A percentile compares a stretch with the other conserved stretches of the same genome.
These are phyloP conservation scores for Penicillium maclennaniae DNA, from an alignment of 495 filamentous ascomycete genomes.

Conservation along the genomic window DNA sequence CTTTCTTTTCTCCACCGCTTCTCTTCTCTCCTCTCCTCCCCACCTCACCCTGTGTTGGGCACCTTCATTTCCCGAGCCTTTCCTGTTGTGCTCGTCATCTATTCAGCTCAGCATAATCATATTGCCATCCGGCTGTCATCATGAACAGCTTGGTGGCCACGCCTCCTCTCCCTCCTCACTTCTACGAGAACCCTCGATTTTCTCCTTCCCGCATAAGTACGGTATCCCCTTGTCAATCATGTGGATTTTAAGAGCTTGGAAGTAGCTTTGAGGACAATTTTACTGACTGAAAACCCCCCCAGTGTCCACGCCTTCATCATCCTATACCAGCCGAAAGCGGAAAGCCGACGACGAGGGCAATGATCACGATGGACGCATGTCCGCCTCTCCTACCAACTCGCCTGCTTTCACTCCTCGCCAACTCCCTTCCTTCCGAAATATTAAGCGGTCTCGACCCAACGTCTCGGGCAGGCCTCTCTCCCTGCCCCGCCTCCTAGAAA, in stretches of 20 bases:
- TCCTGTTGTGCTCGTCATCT: conserved; percentile 9
- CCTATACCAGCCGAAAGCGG: conserved; percentile 66
- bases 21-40: conserved; percentile 40
- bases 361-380: conserved; percentile 76
- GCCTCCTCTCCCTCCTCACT: conserved; percentile 72
- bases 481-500: conserved; percentile 83
- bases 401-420: conserved; percentile 66
- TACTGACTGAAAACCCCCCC: conserved; percentile 19
- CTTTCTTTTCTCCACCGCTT: conserved; percentile 38
- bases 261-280: neutral
- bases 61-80: conserved; percentile 30
- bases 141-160: conserved; percentile 63
- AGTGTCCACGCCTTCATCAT: conserved; percentile 55
- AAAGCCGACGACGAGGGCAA: conserved; percentile 78
- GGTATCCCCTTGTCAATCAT: conserved; percentile 10
- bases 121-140: conserved; percentile 42
- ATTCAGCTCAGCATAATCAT: conserved; percentile 8
- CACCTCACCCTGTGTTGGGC: conserved; percentile 35
- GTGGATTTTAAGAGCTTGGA: neutral
- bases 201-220: conserved; percentile 70
- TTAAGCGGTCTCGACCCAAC: conserved; percentile 64
- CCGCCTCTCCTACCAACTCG: conserved; percentile 74
- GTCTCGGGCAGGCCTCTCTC: conserved; percentile 73
- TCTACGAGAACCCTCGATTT: conserved; percentile 65
- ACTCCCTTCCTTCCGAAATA: conserved; percentile 58